Evolutionary conservation across 1,284 basidiomycete genomes (phyloP).

Genomic region (Puccinia horiana): DNA sequence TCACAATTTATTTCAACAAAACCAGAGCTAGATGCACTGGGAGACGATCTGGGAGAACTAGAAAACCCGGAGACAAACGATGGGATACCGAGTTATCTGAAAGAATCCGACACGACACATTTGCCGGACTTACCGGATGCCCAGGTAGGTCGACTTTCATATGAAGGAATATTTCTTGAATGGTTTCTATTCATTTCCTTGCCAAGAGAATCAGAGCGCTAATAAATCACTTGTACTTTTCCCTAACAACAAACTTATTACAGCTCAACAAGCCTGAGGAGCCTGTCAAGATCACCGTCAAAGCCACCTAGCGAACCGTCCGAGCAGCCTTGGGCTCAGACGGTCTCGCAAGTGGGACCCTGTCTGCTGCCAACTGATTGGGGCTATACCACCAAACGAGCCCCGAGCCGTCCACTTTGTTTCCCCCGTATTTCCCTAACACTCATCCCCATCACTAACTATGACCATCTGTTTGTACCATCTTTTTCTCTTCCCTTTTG

Average conservation of each 20-base stretch:
- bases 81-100: conserved; percentile 43
- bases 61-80: conserved; percentile 42
- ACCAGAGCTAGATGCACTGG: conserved; percentile 39
- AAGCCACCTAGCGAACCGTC: background rate
- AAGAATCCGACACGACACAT: conserved; percentile 33
- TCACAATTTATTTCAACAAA: background rate
- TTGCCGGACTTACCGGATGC: conserved; percentile 32
- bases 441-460: background rate
- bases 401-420: background rate
- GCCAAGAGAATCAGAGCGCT: background rate
- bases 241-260: background rate
- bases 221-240: background rate
- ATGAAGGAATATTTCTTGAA: background rate
- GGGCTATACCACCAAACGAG: background rate
- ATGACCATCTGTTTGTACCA: background rate
- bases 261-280: conserved; percentile 4
- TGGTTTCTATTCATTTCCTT: background rate
- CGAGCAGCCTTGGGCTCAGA: background rate
- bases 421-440: background rate
- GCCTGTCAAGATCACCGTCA: conserved; percentile 4
- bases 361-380: background rate
- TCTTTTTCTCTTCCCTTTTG: background rate
- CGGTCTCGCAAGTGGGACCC: background rate
- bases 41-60: conserved; percentile 33
- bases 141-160: background rate